Evolutionary conservation across 2,329 filamentous ascomycete species (phyloP), one percentile per base, ranked within the genome.

Genomic region (Trichoderma koningiopsis): DNA sequence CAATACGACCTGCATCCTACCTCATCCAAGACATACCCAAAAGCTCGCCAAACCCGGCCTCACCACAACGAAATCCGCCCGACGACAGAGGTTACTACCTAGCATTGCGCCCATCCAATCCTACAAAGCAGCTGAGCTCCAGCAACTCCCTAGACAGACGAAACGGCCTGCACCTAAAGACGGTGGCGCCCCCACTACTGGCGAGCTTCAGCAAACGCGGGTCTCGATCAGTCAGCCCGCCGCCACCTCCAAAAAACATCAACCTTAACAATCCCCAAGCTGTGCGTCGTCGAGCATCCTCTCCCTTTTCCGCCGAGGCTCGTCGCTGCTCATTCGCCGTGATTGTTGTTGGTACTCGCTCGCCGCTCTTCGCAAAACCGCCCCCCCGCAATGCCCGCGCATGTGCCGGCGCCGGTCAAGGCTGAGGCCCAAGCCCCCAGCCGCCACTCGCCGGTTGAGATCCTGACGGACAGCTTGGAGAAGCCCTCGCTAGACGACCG

Each of bases 401-500:
- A 56, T 59, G 59, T 43, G 61, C 58, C 58, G 69, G 69, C 69
- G 27, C 59, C 60, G 63, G 57, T 52, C 60, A 60, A 63, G 58
- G 65, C 69, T 68, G 65, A 43, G 56, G 65, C 69, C 53, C 65
- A 59, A 47, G 59, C 53, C 24, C 72, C 72, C 68, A 74, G 72
- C 70, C 77, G 73, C 66, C 71, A 75, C 68, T 72, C 76, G 65
- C 72, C 78, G 73, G 79, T 80, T 74, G 71, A 77, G 73, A 72
- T 78, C 71, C 70, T 93, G 73, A 89, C 92, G 40, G 91, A 96
- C 76, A 81, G 85, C 58, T 83, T 97, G 67, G 92, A 97, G 83
- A 94, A 92, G 76, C 93, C 94, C 6, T 89, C 90, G 73, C 86
- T 96, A 67, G 95, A 98, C 80, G 90, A 97, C 79, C 89, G 95